Conservation (phyloP, 192 early-diverging fungal species). For the Funneliformis geosporum region DNA sequence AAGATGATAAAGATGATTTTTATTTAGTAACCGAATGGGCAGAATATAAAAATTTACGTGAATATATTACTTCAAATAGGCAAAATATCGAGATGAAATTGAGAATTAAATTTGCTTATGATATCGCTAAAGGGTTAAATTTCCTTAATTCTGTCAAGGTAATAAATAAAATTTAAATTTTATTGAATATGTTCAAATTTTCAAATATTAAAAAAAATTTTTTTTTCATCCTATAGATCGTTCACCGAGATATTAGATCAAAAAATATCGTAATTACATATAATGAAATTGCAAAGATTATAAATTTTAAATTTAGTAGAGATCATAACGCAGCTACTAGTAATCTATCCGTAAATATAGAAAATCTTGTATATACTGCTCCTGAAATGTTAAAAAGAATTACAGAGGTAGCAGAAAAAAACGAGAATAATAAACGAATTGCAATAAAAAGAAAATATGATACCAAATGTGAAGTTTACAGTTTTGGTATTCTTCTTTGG, state of each 20-base stretch:
- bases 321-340: background rate
- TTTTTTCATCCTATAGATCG: background rate
- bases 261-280: background rate
- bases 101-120: background rate
- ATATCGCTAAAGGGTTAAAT: background rate
- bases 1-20: background rate
- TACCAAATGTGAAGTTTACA: constrained; percentile 9
- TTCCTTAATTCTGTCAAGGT: background rate
- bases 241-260: background rate
- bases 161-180: too few species aligned
- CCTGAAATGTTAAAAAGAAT: background rate
- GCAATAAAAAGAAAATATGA: background rate
- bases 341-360: background rate
- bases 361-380: background rate
- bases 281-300: background rate
- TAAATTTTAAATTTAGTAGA: background rate
- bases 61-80: background rate
- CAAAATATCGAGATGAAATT: background rate
- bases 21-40: background rate
- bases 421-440: too few species aligned
- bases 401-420: background rate
- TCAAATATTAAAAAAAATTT: background rate
- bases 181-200: too few species aligned
- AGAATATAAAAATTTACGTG: background rate
- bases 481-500: constrained; percentile 11